A percentile compares a stretch with the other conserved stretches of the same genome.
These are phyloP conservation scores for Phytophthora rubi DNA, from an alignment of 352 stramenopile species.

Conservation along the genomic window DNA sequence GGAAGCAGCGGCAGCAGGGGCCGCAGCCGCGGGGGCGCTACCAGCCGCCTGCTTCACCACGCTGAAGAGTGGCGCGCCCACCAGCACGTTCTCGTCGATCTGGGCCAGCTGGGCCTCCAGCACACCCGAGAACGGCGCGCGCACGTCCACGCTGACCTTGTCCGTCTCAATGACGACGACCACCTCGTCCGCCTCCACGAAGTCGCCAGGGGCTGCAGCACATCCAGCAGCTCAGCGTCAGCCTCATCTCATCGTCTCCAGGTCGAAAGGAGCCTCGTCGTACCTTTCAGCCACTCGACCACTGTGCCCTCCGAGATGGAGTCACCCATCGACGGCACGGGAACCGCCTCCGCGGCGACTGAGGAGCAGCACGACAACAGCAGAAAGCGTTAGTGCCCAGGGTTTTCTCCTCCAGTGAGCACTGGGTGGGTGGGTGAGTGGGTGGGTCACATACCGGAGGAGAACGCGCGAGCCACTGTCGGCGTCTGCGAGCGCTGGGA, in stretches of 20 bases:
- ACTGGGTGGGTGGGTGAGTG: no score
- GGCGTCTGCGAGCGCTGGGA: slow-evolving; percentile 34
- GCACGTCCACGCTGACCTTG: slow-evolving; percentile 96
- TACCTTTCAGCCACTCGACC: slow-evolving; percentile 95
- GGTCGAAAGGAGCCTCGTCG: neutral
- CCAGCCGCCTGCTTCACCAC: slow-evolving; percentile 51
- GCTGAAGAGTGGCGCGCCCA: slow-evolving; percentile 93
- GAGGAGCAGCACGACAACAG: neutral
- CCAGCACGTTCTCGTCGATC: slow-evolving; percentile 97
- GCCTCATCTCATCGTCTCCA: neutral
- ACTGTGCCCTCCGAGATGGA: slow-evolving; percentile 99
- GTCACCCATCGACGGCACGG: slow-evolving; percentile 92
- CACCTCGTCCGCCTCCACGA: slow-evolving; percentile 95
- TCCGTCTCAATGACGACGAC: slow-evolving; percentile 98
- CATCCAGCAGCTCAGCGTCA: neutral
- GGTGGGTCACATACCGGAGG: slow-evolving; percentile 39
- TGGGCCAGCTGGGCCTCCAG: slow-evolving; percentile 92
- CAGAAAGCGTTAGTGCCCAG: no score
- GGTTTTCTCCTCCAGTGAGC: no score
- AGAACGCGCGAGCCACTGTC: slow-evolving; percentile 48
- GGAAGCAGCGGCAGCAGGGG: slow-evolving; percentile 18
- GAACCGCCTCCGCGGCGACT: slow-evolving; percentile 60
- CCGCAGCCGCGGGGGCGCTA: slow-evolving; percentile 26
- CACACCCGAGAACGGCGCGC: slow-evolving; percentile 90
- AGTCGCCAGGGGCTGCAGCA: slow-evolving; percentile 87